Base-by-base conservation (phyloP, 805 yeast species). In the Candida ovalis region DNA sequence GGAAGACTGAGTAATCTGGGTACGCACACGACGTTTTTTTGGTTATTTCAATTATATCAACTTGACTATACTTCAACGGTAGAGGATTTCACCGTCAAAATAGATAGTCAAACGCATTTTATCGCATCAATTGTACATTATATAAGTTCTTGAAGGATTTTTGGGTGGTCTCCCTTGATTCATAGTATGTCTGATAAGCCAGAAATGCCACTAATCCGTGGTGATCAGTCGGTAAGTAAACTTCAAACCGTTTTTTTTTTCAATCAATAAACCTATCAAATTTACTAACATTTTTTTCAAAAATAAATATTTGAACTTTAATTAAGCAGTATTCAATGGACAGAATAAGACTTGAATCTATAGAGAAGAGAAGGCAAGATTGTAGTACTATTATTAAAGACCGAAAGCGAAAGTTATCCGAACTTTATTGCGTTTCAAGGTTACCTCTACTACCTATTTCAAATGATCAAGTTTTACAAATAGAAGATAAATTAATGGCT, bases 381-480 rank as follows among this genome's bases (percentile, higher is more conserved):
- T 71, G 77, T 41, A 51, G 68, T 40, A 74, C 71, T 43, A 64
- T 80, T n/a, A 67, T 79, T 12, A 69, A 72, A 50, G 69, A 70
- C 40, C 69, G 89, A 43, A 80, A 80, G 56, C 68, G 82, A 24
- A 80, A 80, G 57, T 68, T 84, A 22, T 73, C 84, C 1, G 86
- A 83, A 61, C 66, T 84, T 17, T 84, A 80, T 59, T 77, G 82
- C 53, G 75, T 84, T 13, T 71, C 86, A 10, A 63, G 79, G 50
- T 63, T 79, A 44, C 79, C 82, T 18, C 68, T 72, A 48, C 60
- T 77, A 47, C 81, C 70, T 42, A 68, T 60, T 54, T 72, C 73
- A 49, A 71, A 58, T 50, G 71, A 56, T 43, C 71, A 58, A 27
- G 65, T 69, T 52, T 61, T 61, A 48, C 70, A 56, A 53, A 69